Evolutionary conservation across 495 filamentous ascomycete genomes (phyloP), one percentile per base, ranked within the genome.

Genomic region (Penicillium macrosclerotiorum): DNA sequence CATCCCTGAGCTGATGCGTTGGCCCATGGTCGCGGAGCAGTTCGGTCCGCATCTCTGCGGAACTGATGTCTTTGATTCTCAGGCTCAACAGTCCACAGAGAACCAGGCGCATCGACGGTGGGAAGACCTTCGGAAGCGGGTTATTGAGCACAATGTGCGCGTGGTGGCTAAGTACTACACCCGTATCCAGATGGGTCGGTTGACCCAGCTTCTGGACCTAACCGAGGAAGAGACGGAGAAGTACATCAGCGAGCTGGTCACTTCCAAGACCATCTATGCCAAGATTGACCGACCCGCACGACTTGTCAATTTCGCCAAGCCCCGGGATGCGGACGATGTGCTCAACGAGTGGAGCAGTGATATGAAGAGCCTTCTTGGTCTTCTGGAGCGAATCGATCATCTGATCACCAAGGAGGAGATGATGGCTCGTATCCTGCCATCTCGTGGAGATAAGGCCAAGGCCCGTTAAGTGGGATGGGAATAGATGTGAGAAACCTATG

Each of bases 341-440:
- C 71, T 98, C 65, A 97, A 97, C 67, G 94, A 96, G 66, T 98
- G 93, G 93, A 96, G 91, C 67, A 87, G 84, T 56, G 92, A 96
- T 62, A 96, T 98, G 94, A 96, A 95, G 86, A 93, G 85, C 62
- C 73, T 98, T 49, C 75, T 98, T 45, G 94, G 90, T 8, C 68
- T 94, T 49, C 61, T 98, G 64, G 93, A 98, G 75, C 77, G 93
- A 34, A 92, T 98, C 51, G 93, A 97, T 67, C 93, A 98, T 72
- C 73, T 98, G 64, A 98, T 98, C 58, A 97, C 93, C 41, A 98
- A 97, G 81, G 94, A 97, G 75, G 94, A 97, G 78, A 98, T 98
- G 93, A 98, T 98, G 93, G 93, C 93, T 26, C 78, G 91, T 38
- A 97, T 97, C 50, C 83, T 89, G 64, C 89, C 86, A 4, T 70